phyloP scores from a whole-genome alignment of 2,329 filamentous ascomycete genomes.

The Arachnopeziza araneosa region DNA sequence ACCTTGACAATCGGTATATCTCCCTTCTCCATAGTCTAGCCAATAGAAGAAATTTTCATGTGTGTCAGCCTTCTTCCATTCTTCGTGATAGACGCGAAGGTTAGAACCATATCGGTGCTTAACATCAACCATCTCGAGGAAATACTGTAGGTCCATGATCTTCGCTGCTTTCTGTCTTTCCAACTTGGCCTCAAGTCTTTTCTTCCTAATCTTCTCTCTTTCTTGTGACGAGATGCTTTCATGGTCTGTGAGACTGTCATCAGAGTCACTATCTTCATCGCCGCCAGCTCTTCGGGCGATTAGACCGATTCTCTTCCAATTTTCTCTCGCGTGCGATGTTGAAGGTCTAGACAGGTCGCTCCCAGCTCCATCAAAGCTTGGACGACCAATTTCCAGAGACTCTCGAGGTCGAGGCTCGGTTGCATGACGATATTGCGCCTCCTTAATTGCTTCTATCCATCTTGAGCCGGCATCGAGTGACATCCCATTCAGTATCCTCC shows the following conservation, averaged over 20 bases:
- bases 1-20: conserved; percentile 59
- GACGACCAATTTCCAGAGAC: conserved; percentile 5
- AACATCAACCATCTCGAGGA: conserved; percentile 74
- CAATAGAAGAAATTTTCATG: conserved; percentile 92
- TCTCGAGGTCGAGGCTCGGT: conserved; percentile 38
- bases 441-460: conserved; percentile 42
- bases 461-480: conserved; percentile 35
- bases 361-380: conserved; percentile 9
- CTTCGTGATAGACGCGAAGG: conserved; percentile 71
- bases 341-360: conserved; percentile 6
- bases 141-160: conserved; percentile 82
- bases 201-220: conserved; percentile 35
- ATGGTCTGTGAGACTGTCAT: conserved; percentile 16
- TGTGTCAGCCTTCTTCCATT: conserved; percentile 74
- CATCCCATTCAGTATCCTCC: conserved; percentile 63
- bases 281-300: conserved; percentile 68
- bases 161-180: conserved; percentile 62
- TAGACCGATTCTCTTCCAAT: conserved; percentile 70
- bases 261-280: conserved; percentile 46
- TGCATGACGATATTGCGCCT: conserved; percentile 49
- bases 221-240: conserved; percentile 28
- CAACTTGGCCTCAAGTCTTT: conserved; percentile 37
- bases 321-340: conserved; percentile 46
- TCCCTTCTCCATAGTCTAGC: conserved; percentile 78
- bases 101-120: conserved; percentile 88